Conservation (phyloP, 2,329 filamentous ascomycete genomes). For the Corynespora cassiicola region DNA sequence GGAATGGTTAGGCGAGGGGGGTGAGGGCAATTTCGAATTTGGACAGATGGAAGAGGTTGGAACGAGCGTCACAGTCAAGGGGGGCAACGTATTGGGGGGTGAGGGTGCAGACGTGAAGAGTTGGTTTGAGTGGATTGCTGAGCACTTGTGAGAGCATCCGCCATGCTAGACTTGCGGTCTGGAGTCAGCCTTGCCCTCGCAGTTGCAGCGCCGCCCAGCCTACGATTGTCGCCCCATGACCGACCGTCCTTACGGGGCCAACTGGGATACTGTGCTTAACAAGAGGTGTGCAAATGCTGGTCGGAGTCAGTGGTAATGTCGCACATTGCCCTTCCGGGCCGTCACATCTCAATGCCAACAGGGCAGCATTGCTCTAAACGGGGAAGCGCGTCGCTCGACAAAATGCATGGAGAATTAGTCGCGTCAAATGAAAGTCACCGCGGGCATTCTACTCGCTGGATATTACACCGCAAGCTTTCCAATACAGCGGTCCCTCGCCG, state of each 20-base stretch:
- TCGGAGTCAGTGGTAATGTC: no score
- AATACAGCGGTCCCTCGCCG: constrained; percentile 12
- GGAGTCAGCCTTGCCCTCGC: neutral
- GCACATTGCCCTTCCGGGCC: no score
- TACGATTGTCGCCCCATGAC: no score
- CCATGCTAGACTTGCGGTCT: no score
- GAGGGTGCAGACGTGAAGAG: constrained; percentile 75
- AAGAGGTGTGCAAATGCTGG: no score
- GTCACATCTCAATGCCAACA: no score
- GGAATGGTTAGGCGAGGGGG: constrained; percentile 82
- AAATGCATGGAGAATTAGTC: neutral
- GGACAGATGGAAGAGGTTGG: constrained; percentile 83
- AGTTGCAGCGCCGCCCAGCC: no score
- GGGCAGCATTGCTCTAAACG: no score
- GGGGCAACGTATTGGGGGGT: constrained; percentile 71
- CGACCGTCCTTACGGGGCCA: no score
- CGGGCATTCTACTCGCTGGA: constrained; percentile 12
- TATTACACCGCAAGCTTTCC: constrained; percentile 18
- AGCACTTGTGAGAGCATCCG: constrained; percentile 64
- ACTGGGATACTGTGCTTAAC: no score
- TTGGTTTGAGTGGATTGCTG: constrained; percentile 92
- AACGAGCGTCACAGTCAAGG: constrained; percentile 76
- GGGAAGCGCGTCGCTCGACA: neutral
- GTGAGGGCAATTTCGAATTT: constrained; percentile 79
- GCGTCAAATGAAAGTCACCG: constrained; percentile 8